Base-by-base conservation (phyloP, 2,329 filamentous ascomycete genomes). In the Ceratocystis smalleyi region DNA sequence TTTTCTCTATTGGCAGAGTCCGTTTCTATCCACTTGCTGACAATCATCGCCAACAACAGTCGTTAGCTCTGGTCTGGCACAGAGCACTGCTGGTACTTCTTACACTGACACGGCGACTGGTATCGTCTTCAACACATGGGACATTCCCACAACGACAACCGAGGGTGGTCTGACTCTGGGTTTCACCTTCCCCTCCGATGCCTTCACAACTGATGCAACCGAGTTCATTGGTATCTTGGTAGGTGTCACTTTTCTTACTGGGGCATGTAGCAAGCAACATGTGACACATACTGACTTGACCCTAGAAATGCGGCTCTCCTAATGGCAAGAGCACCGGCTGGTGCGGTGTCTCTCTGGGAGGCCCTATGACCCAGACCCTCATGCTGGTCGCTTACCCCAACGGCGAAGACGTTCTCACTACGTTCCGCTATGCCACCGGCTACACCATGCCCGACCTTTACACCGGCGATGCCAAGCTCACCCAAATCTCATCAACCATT, bases 171-270 rank as follows among this genome's bases (percentile, higher is more conserved):
- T 80, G 61, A 78, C 76, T 40, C 81, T 81, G 61, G 83, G 83
- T 69, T 69, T 85, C 62, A 79, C 79, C 1, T 73, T 85, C 17
- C 82, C 82, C 4, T 68, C 71, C 17, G 73, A 78, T 69, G 79
- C 79, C 1, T 67, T 78, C 57, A 76, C 73, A 0, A 76, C 70
- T 24, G 77, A 79, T 62, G 75, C 77, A 4, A 77, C 74, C 55
- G 83, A 85, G 70, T 84, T 83, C 68, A 81, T 85, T 65, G 83
- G 83, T 45, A 77, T 81, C 61, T 73, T 84, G 59, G 82, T 83
- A 68, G 68, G 77, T 64, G 2, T n/a, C 3, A 3, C 10, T 40
- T 40, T 40, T 12, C 35, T 12, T 40, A 5, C 35, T 35, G 8
- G 7, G 1, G 17, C 15, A n/a, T 30, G 17, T n/a, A 10, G 10